phyloP scores from a whole-genome alignment of 2,329 filamentous ascomycete species.

The Torrubiella hemipterigena region DNA sequence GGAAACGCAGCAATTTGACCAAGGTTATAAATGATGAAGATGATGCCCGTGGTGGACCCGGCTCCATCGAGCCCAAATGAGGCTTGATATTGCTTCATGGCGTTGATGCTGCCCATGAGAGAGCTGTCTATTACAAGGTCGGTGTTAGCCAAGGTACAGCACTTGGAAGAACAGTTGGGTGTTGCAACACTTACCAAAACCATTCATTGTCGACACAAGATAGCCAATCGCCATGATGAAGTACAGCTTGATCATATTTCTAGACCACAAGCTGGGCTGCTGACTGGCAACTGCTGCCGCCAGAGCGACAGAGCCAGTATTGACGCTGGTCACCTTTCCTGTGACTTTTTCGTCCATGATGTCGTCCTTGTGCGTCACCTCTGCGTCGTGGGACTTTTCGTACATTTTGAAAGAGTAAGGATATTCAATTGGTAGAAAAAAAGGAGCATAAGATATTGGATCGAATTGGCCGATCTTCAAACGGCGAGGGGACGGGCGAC shows the following conservation, averaged over 20 bases:
- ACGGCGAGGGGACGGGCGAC: too few species aligned
- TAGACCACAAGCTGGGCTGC: too few species aligned
- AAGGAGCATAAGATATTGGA: too few species aligned
- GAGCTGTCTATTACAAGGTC: slow-evolving; percentile 31
- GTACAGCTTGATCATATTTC: slow-evolving; percentile 21
- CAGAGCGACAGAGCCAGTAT: too few species aligned
- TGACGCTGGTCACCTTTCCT: too few species aligned
- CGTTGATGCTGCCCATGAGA: slow-evolving; percentile 38
- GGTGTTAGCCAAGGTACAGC: background rate
- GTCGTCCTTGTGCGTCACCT: too few species aligned
- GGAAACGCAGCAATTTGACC: slow-evolving; percentile 8
- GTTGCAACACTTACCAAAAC: slow-evolving; percentile 11
- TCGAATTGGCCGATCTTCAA: too few species aligned
- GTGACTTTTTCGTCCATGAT: too few species aligned
- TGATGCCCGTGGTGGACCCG: slow-evolving; percentile 22
- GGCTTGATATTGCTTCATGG: slow-evolving; percentile 36
- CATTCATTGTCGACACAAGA: slow-evolving; percentile 17
- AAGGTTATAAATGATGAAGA: slow-evolving; percentile 10
- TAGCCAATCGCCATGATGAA: slow-evolving; percentile 14
- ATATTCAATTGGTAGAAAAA: too few species aligned
- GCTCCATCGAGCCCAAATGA: slow-evolving; percentile 33
- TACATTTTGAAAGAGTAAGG: too few species aligned
- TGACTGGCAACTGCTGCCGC: too few species aligned
- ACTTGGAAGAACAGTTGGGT: background rate
- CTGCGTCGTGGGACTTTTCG: too few species aligned